Conservation (phyloP, 2,329 filamentous ascomycete genomes). For the Chaetoscypha palmicola region DNA sequence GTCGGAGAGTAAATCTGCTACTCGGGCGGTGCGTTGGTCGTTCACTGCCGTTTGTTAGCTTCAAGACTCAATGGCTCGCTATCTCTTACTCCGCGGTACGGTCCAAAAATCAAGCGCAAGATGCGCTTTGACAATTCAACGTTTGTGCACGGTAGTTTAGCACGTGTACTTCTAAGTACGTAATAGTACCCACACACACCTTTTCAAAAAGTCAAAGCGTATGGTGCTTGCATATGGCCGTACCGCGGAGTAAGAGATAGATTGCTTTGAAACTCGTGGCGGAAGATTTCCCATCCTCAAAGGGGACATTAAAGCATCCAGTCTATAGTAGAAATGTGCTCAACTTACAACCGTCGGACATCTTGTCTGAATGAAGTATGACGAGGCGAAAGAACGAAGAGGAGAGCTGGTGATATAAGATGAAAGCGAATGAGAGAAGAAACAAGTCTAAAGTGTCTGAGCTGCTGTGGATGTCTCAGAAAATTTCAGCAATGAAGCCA, state of each 20-base stretch:
- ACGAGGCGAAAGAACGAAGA: neutral
- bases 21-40: conserved; percentile 50
- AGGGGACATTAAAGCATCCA: neutral
- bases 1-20: conserved; percentile 55
- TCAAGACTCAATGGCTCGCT: too few relatives aligned
- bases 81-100: too few relatives aligned
- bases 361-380: conserved; percentile 3
- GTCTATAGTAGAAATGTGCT: neutral
- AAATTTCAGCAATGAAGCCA: conserved; percentile 6
- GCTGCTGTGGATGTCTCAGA: conserved; percentile 5
- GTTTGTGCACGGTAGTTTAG: too few relatives aligned
- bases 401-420: neutral
- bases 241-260: too few relatives aligned
- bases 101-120: too few relatives aligned
- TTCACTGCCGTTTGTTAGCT: conserved; percentile 53
- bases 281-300: neutral
- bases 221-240: too few relatives aligned
- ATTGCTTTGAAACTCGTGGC: too few relatives aligned
- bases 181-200: too few relatives aligned
- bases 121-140: too few relatives aligned
- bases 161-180: too few relatives aligned
- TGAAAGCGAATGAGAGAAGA: neutral
- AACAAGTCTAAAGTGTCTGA: conserved; percentile 1
- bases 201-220: too few relatives aligned
- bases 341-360: conserved; percentile 6